Percentiles rank a stretch among this genome's conserved stretches.
Evolutionary conservation across 2,329 filamentous ascomycete genomes (phyloP).

Genomic region (Colletotrichum viniferum): DNA sequence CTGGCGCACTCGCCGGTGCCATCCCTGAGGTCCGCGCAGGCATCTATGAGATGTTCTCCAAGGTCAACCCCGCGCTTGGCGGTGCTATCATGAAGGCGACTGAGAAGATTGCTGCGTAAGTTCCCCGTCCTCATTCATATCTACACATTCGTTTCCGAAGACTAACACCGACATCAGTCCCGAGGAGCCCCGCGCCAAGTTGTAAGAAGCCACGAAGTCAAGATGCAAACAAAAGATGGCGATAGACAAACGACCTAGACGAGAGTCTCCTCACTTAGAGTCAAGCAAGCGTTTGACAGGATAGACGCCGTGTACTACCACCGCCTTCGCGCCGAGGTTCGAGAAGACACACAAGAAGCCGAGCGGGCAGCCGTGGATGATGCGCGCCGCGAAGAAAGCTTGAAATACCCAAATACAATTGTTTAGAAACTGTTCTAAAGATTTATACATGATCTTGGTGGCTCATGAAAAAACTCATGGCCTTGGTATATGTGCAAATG

Average conservation of each 20-base stretch:
- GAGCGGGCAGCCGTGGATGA: not conserved
- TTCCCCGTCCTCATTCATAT: no score
- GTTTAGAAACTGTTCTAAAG: not conserved
- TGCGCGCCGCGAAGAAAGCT: not conserved
- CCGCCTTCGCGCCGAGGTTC: not conserved
- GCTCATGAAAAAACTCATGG: not conserved
- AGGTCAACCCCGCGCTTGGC: constrained; percentile 59
- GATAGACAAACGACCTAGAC: not conserved
- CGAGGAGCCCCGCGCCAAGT: constrained; percentile 10
- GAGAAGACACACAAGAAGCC: not conserved
- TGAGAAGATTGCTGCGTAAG: constrained; percentile 44
- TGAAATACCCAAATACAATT: not conserved
- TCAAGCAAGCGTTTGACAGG: not conserved
- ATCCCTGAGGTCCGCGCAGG: constrained; percentile 58
- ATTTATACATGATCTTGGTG: not conserved
- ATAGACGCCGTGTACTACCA: not conserved
- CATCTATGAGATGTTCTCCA: constrained; percentile 65
- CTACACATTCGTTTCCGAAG: no score
- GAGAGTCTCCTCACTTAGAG: not conserved
- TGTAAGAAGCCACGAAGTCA: not conserved
- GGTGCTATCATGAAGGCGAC: constrained; percentile 56
- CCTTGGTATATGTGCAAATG: constrained; percentile 12
- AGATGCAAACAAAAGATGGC: not conserved
- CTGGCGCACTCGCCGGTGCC: constrained; percentile 59
- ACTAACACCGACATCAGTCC: no score